Conservation (phyloP, 495 filamentous ascomycete genomes). For the Tuber microsphaerosporum region DNA sequence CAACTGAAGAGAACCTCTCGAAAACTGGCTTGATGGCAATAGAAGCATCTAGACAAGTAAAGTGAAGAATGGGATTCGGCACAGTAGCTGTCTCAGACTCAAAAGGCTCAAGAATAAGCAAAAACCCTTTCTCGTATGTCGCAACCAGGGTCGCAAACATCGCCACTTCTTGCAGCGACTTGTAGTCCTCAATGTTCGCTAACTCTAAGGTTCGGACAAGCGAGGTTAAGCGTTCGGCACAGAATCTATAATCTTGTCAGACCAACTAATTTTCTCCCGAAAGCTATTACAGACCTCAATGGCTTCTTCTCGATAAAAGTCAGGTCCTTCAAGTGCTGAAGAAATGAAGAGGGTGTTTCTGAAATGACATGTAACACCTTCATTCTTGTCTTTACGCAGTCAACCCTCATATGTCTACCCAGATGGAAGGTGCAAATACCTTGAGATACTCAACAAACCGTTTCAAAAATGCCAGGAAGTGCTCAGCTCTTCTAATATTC, state of each 20-base stretch:
- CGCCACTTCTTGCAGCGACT: slow-evolving; percentile 92
- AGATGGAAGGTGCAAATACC: slow-evolving; percentile 35
- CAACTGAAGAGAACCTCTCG: slow-evolving; percentile 92
- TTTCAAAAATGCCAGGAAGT: slow-evolving; percentile 91
- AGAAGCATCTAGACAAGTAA: slow-evolving; percentile 92
- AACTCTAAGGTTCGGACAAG: slow-evolving; percentile 93
- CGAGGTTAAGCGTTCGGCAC: slow-evolving; percentile 88
- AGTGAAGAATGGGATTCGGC: slow-evolving; percentile 90
- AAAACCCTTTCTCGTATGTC: slow-evolving; percentile 95
- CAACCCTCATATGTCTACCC: slow-evolving; percentile 10
- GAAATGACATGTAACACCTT: slow-evolving; percentile 95
- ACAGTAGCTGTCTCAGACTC: slow-evolving; percentile 94
- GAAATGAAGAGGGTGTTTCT: slow-evolving; percentile 89
- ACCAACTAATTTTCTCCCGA: background rate
- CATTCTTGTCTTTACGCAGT: slow-evolving; percentile 66
- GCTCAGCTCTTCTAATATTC: slow-evolving; percentile 91
- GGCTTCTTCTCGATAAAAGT: slow-evolving; percentile 98
- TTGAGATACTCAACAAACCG: slow-evolving; percentile 97
- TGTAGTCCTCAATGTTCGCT: slow-evolving; percentile 95
- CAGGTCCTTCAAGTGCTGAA: slow-evolving; percentile 85
- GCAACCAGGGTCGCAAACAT: slow-evolving; percentile 97
- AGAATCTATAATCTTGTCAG: slow-evolving; percentile 53
- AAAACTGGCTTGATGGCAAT: slow-evolving; percentile 98
- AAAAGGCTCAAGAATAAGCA: slow-evolving; percentile 90
- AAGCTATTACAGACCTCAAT: slow-evolving; percentile 46